Percentiles rank a stretch among this genome's conserved stretches.
Conservation (phyloP, 2,329 filamentous ascomycete genomes). For the Xylaria polymorpha region DNA sequence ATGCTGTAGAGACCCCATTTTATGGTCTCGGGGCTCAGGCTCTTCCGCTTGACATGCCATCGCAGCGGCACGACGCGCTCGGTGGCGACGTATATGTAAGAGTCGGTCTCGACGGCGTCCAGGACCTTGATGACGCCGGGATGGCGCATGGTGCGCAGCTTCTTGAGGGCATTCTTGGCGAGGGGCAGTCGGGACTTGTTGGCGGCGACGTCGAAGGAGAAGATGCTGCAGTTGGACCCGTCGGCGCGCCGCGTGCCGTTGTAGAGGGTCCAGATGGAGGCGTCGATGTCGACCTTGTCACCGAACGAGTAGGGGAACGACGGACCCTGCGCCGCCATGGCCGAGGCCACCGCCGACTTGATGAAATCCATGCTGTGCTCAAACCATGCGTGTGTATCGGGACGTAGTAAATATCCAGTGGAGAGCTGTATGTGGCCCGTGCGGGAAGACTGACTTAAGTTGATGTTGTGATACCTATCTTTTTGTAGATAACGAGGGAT, state of each 20-base stretch:
- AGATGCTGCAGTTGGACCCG: constrained; percentile 92
- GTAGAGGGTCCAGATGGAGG: constrained; percentile 95
- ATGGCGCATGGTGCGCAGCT: constrained; percentile 91
- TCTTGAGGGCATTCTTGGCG: constrained; percentile 93
- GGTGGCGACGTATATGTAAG: constrained; percentile 95
- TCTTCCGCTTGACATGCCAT: constrained; percentile 91
- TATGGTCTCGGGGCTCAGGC: constrained; percentile 87
- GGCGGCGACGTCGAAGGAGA: constrained; percentile 88
- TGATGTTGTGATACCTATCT: constrained; percentile 21
- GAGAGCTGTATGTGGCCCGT: not conserved
- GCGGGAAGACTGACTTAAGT: not conserved
- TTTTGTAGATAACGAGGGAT: constrained; percentile 5
- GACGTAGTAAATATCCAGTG: constrained; percentile 16
- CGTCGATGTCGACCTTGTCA: constrained; percentile 89
- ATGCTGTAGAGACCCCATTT: constrained; percentile 96
- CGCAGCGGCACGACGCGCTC: constrained; percentile 87
- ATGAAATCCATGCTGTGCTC: constrained; percentile 84
- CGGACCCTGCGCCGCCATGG: constrained; percentile 87
- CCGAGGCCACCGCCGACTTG: constrained; percentile 96
- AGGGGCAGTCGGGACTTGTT: constrained; percentile 86
- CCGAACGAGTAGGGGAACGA: constrained; percentile 94
- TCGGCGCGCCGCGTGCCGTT: constrained; percentile 96
- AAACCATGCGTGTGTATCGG: constrained; percentile 34
- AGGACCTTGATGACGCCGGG: constrained; percentile 94
- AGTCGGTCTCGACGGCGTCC: constrained; percentile 96